Evolutionary conservation across 768 basidiomycete genomes (phyloP), one percentile per base, ranked within the genome.

Genomic region (Boletus pseudopeckii): DNA sequence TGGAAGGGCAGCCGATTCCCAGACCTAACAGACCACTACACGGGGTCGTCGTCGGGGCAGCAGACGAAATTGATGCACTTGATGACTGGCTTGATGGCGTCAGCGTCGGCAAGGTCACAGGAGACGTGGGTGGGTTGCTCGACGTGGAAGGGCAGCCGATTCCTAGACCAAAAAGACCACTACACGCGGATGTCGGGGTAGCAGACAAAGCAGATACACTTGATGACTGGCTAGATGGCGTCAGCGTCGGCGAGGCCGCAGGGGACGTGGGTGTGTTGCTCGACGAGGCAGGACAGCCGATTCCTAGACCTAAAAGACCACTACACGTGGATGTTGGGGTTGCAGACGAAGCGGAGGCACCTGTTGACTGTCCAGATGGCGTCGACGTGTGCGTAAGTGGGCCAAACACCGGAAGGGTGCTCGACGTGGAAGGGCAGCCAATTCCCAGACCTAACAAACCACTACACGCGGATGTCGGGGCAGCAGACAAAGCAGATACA

Each of bases 21-120:
- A 43, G 17, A n/a, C 40, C 40, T 7, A 41, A 9, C 3, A 44
- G 42, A 28, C 62, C 63, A 9, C 10, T 14, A n/a, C 63, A 64
- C 4, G 52, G 11, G 48, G 6, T 3, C n/a, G n/a, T n/a, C n/a
- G 56, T 39, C 3, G 24, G 24, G 15, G 22, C 0, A 26, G 15
- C 2, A 17, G 17, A 2, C 7, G 11, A 7, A n/a, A 18, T 4
- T 17, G 41, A 24, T 30, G 30, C 30, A 30, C 9, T 2, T 10
- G 30, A 10, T 10, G 30, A 30, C 30, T 30, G 30, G 30, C 10
- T 10, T 32, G 28, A 11, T 11, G 42, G 22, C 15, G 43, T 7
- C 22, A 37, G 28, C 18, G 53, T 28, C 6, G 5, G 32, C 9
- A 17, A 22, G 30, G 26, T 1, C 1, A 8, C 13, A 39, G 18